phyloP scores from a whole-genome alignment of 2,329 filamentous ascomycete genomes.

The Ophiostoma perfectum region DNA sequence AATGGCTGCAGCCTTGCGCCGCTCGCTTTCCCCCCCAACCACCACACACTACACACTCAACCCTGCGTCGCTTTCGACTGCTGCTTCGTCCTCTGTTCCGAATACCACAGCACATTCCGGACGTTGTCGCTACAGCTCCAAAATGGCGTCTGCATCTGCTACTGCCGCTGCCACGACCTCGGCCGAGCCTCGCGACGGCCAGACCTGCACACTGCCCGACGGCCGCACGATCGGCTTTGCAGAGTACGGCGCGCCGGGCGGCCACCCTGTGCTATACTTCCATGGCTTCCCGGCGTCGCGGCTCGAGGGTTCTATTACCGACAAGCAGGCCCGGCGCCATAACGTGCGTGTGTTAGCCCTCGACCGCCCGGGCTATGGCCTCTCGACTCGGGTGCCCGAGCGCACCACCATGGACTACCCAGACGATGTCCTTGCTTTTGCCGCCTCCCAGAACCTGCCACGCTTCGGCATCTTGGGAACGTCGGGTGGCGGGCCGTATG shows the following conservation, averaged over 20 bases:
- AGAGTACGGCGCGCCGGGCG: constrained; percentile 35
- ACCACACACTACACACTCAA: neutral
- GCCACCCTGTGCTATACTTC: constrained; percentile 37
- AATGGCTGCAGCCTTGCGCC: neutral
- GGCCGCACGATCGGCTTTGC: constrained; percentile 40
- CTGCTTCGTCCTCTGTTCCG: neutral
- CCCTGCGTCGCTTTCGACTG: too few species aligned
- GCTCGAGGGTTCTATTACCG: constrained; percentile 33
- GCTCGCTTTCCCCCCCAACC: neutral
- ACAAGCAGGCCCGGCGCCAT: constrained; percentile 29
- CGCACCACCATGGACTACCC: constrained; percentile 35
- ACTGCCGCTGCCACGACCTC: neutral
- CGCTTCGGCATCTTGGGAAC: constrained; percentile 34
- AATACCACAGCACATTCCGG: neutral
- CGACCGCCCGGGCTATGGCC: constrained; percentile 41
- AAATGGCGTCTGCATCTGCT: neutral
- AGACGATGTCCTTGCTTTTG: constrained; percentile 33
- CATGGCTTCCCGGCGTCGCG: constrained; percentile 42
- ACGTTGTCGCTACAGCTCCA: neutral
- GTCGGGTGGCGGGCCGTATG: constrained; percentile 37
- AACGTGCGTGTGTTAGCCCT: constrained; percentile 36
- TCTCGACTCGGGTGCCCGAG: constrained; percentile 35
- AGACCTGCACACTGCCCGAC: constrained; percentile 36
- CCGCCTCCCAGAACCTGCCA: constrained; percentile 28
- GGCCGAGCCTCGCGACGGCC: constrained; percentile 22